Evolutionary conservation across 768 basidiomycete genomes (phyloP), one percentile per base, ranked within the genome.

Genomic region (Termitomyces sp.): DNA sequence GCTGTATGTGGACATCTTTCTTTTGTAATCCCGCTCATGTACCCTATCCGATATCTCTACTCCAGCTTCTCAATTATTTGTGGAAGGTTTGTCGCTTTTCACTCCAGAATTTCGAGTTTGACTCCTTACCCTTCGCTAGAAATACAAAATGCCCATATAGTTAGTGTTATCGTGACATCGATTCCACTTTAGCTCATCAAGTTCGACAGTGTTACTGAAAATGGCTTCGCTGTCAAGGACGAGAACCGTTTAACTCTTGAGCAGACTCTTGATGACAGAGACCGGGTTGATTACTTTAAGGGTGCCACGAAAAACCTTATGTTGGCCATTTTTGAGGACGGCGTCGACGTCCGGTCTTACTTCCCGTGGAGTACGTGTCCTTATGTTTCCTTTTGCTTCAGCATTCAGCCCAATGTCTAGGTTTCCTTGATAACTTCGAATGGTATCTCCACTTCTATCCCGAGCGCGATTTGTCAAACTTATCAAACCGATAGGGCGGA

Each of bases 351-450:
- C 56, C 69, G 77, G 32, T 75, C 80, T 1, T 89, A 87, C 68
- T 86, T 87, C 73, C 80, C 84, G 1, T 87, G 86, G 85, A 86
- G 84, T 84, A 59, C 47, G 83, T 44, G 33, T 30, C 46, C 40
- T n/a, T 33, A 38, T 43, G 18, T 36, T 38, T 57, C 53, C 24
- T 24, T 7, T 24, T 26, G 16, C 22, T n/a, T n/a, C 6, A 28
- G 46, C 3, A 24, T 33, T 58, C n/a, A 55, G 53, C 38, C 42
- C 40, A 20, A 40, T n/a, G 47, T n/a, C 18, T 54, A 84, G 83
- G 83, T 73, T 75, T 88, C 65, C 67, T 88, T 45, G 86, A 87
- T 65, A 87, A 87, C 70, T 86, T 88, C 60, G 86, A 88, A 70
- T 87, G 87, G 83, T 76, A 61, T 35, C 5, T 26, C 14, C 47